Base-by-base conservation (phyloP, 2,329 filamentous ascomycete species). In the Geosmithia putterillii region DNA sequence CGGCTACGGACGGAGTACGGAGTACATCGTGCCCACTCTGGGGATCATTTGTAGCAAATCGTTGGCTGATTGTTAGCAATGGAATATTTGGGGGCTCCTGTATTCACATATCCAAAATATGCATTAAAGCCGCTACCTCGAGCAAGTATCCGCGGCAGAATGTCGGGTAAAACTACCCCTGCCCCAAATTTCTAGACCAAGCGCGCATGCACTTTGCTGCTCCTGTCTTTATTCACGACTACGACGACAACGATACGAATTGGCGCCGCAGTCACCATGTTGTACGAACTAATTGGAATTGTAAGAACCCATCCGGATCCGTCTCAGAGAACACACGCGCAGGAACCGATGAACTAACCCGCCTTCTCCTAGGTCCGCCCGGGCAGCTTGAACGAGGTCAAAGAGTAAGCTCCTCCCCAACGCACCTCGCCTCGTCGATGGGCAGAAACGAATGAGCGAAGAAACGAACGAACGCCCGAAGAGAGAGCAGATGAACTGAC, bases 261-360 rank as follows among this genome's bases (percentile, higher is more conserved):
- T 22, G 50, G 64, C 58, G 57, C 54, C 54, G 53, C 53, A 55
- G 49, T 53, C 59, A 73, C 62, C 51, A 95, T 98, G 92, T 71
- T 98, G 68, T 98, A 98, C 73, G 92, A 98, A 71, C 72, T 96
- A 58, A 92, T 98, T 65, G 92, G 86, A 63, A 83, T 95, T 67
- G 92, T 95, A 69, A 57, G 12, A n/a, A 6, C 19, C 19, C 22
- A 6, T 15, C n/a, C n/a, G n/a, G n/a, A n/a, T n/a, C n/a, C n/a
- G n/a, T n/a, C n/a, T n/a, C n/a, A n/a, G n/a, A n/a, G n/a, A n/a
- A n/a, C n/a, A n/a, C n/a, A n/a, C n/a, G n/a, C n/a, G n/a, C n/a
- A n/a, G n/a, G n/a, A n/a, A n/a, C 7, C 9, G 15, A 34, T 20
- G 23, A 23, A 19, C 14, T 17, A 44, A 36, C 32, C 17, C n/a